Base-by-base conservation (phyloP, 768 basidiomycete species). In the Suillus occidentalis region DNA sequence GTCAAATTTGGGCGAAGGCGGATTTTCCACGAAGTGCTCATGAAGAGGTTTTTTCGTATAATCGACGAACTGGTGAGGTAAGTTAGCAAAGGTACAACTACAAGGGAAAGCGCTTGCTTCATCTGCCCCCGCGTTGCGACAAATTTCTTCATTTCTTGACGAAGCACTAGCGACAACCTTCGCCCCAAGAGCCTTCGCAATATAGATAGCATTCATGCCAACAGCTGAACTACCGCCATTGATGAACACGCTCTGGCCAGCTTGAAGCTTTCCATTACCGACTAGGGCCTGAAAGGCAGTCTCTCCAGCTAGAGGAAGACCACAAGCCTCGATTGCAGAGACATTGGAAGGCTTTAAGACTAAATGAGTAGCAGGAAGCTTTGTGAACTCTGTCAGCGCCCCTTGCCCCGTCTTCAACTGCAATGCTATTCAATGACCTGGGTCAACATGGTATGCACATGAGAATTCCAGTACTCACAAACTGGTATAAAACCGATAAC, bases 201-300 rank as follows among this genome's bases (percentile, higher is more conserved):
- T 72, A 72, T 92, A 89, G 57, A 92, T 88, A 1, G 89, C 90
- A 68, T 83, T 84, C n/a, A 81, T 77, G 5, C 91, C 91, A 1
- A 91, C 88, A 14, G 86, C 76, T 1, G 88, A 85, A 60, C 87
- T 88, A 5, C 89, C 91, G 0, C 90, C 90, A 63, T 90, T 88
- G 70, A 94, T 78, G 68, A 92, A 83, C 4, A 93, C 77, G 2
- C 81, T 80, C 69, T 88, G 87, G 1, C 84, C 86, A 28, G 77
- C 69, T 71, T 89, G 83, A n/a, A 90, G 72, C 36, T 82, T 77
- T 1, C 78, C 84, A 1, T 78, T 71, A 0, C 80, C 71, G 52
- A 84, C 76, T 7, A 92, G 80, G 0, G 79, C 83, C 65, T 87
- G 82, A 64, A 86, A 82, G 0, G 89, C 87, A 0, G 91, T 91